Evolutionary conservation across 2,329 filamentous ascomycete genomes (phyloP), one percentile per base, ranked within the genome.

Genomic region (Pseudogymnoascus sp.): DNA sequence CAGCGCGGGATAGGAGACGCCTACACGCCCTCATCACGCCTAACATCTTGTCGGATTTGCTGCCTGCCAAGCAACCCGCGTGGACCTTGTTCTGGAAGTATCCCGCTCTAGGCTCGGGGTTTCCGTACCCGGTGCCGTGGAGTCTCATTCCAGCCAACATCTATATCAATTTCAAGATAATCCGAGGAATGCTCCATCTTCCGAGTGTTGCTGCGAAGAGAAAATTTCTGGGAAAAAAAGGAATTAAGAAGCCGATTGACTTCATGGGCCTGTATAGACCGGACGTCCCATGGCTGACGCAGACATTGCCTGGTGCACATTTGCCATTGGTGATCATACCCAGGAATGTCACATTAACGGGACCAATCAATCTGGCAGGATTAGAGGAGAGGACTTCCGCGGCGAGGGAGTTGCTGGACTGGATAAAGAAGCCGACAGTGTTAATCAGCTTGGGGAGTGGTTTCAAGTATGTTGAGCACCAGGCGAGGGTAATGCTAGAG

Each of bases 371-470:
- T 3, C 70, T 76, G 0, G 66, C 70, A 0, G 18, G 18, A 18
- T 18, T 18, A 18, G 18, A 18, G 18, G 18, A 18, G 18, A 18
- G 18, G 18, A 70, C 71, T 1, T 61, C 66, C 0, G 62, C 74
- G 0, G 71, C 80, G 0, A 71, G 75, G 0, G 72, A 75, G n/a
- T 68, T 82, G 7, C 67, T 69, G 1, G 45, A 48, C 1, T 82
- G 80, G 80, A 70, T 82, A 3, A 64, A 67, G 0, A 66, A 69
- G 2, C 76, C 77, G 2, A 81, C 78, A 0, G 68, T 83, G 0
- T 73, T 80, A n/a, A 72, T 82, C 35, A 81, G 79, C 63, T 68
- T 82, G 1, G 80, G 80, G 0, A 78, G 78, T 0, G 65, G 67
- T 21, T 59, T 67, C 9, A 29, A 59, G 13, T 64, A 65, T 40